phyloP scores from a whole-genome alignment of 2,329 filamentous ascomycete species.

The Fusarium denticulatum region DNA sequence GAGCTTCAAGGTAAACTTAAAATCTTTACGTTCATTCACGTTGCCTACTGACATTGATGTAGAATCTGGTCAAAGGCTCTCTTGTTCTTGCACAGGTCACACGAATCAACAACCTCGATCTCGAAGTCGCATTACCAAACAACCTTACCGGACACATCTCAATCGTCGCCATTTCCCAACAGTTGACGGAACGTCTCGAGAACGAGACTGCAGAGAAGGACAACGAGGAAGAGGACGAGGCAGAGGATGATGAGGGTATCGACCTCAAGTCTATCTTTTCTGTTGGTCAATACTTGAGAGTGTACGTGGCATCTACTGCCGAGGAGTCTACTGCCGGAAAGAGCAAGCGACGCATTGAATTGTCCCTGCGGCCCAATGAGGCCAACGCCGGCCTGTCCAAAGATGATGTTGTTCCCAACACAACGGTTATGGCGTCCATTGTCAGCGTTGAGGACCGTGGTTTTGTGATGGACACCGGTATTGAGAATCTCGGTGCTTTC shows the following conservation, averaged over 20 bases:
- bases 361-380: slow-evolving; percentile 82
- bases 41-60: slow-evolving; percentile 40
- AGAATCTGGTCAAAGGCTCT: slow-evolving; percentile 87
- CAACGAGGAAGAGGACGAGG: slow-evolving; percentile 65
- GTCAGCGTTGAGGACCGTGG: slow-evolving; percentile 96
- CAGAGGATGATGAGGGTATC: slow-evolving; percentile 66
- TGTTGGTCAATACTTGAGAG: slow-evolving; percentile 88
- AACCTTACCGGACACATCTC: slow-evolving; percentile 91
- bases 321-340: slow-evolving; percentile 71
- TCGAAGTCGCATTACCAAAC: slow-evolving; percentile 88
- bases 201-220: slow-evolving; percentile 65
- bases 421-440: slow-evolving; percentile 87
- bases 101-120: slow-evolving; percentile 80
- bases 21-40: not conserved
- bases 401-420: slow-evolving; percentile 78
- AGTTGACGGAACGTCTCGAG: slow-evolving; percentile 80
- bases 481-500: slow-evolving; percentile 81
- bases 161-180: slow-evolving; percentile 88
- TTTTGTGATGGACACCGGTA: slow-evolving; percentile 88
- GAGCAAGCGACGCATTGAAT: slow-evolving; percentile 82
- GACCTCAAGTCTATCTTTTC: slow-evolving; percentile 80
- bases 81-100: slow-evolving; percentile 88
- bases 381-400: slow-evolving; percentile 79
- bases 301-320: slow-evolving; percentile 81
- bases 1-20: slow-evolving; percentile 78